Conservation (phyloP, 2,329 filamentous ascomycete genomes). For the Sclerotiophoma versabilis region DNA sequence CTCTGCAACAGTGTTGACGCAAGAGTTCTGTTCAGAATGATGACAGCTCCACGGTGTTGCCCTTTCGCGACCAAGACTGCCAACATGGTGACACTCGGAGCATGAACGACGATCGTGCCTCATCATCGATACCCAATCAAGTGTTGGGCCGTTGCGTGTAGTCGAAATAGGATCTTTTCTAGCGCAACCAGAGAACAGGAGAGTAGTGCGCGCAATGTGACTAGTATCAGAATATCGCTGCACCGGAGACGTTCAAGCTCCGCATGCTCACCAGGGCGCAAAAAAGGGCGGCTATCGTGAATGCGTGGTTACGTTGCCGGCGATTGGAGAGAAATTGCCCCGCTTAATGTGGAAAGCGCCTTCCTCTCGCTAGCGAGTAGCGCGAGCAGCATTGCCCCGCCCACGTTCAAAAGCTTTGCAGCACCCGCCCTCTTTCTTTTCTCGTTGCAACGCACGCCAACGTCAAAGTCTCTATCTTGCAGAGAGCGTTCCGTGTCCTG, state of each 20-base stretch:
- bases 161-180: neutral
- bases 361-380: conserved; percentile 11
- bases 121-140: conserved; percentile 16
- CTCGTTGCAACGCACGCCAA: conserved; percentile 27
- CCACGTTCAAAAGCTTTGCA: conserved; percentile 16
- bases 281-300: conserved; percentile 13
- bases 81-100: neutral
- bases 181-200: neutral
- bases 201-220: neutral
- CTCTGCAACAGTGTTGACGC: neutral
- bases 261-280: conserved; percentile 2
- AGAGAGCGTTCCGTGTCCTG: conserved; percentile 40
- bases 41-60: neutral
- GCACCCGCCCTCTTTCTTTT: conserved; percentile 15
- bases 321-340: conserved; percentile 19
- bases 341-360: conserved; percentile 15
- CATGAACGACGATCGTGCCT: conserved; percentile 13
- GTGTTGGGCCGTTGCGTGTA: conserved; percentile 14
- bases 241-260: conserved; percentile 11
- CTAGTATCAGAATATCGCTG: conserved; percentile 1
- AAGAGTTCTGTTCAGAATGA: neutral
- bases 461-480: conserved; percentile 30
- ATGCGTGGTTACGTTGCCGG: conserved; percentile 4
- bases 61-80: neutral
- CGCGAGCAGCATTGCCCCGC: conserved; percentile 8